Percentiles rank a stretch among this genome's conserved stretches.
These are phyloP conservation scores for Fraxinus dipetala DNA, from an alignment of 305 asterid species.

Conservation along the genomic window DNA sequence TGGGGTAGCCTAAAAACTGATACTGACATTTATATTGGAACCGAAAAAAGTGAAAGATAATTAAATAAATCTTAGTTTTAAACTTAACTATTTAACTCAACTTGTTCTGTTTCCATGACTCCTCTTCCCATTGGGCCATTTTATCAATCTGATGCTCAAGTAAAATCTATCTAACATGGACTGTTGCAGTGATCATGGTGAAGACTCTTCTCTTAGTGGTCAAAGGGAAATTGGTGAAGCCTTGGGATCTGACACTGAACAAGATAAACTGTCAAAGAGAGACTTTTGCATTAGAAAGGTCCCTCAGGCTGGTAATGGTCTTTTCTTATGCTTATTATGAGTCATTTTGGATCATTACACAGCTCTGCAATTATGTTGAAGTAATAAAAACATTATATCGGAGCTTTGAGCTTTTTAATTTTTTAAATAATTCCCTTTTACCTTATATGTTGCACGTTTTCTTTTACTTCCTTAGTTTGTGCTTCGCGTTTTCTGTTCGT, in stretches of 20 bases:
- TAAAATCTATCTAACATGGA: constrained; percentile 22
- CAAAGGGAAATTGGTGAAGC: constrained; percentile 31
- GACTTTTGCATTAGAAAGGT: constrained; percentile 32
- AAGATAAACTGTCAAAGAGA: constrained; percentile 34
- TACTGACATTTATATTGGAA: neutral
- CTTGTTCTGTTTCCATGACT: neutral
- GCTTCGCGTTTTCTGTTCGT: neutral
- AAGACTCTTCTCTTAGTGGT: constrained; percentile 33
- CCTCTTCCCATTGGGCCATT: neutral
- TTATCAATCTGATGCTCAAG: constrained; percentile 7
- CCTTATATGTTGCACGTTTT: neutral
- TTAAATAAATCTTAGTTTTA: neutral
- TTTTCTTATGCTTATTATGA: constrained; percentile 6
- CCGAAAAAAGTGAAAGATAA: neutral
- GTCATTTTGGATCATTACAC: neutral
- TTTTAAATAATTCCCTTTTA: neutral
- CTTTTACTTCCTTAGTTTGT: neutral
- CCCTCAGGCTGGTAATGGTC: constrained; percentile 47
- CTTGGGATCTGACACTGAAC: constrained; percentile 27
- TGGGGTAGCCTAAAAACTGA: neutral
- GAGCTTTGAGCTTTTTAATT: neutral
- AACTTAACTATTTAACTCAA: neutral
- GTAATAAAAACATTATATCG: neutral
- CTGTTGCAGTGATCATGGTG: constrained; percentile 36
- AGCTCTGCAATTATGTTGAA: neutral